phyloP scores from a whole-genome alignment of 257 asterid genomes.

The Gentiana dahurica region DNA sequence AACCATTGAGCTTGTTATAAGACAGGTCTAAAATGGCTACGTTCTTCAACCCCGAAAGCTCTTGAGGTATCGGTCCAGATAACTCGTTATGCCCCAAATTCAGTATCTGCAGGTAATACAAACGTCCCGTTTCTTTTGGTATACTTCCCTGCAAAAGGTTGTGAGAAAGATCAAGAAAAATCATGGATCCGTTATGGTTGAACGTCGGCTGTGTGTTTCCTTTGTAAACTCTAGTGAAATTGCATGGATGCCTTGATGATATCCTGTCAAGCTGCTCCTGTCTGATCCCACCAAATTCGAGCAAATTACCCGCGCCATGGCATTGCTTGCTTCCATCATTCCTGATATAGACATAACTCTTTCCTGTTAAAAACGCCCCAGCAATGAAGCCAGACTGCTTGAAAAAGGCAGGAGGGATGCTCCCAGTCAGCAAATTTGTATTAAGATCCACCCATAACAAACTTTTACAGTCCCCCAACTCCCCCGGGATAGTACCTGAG shows the following conservation, averaged over 20 bases:
- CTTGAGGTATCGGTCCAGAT: conserved; percentile 71
- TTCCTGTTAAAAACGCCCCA: conserved; percentile 46
- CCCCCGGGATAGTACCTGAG: conserved; percentile 63
- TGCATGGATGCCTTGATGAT: conserved; percentile 70
- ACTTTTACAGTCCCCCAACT: conserved; percentile 78
- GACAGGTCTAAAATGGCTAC: conserved; percentile 85
- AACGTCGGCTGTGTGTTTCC: conserved; percentile 72
- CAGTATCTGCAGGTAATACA: conserved; percentile 61
- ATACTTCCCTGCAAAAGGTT: conserved; percentile 64
- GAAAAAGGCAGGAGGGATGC: conserved; percentile 58
- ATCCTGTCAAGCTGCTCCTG: conserved; percentile 53
- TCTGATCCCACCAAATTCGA: conserved; percentile 90
- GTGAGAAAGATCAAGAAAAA: conserved; percentile 78
- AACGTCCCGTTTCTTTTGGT: conserved; percentile 72
- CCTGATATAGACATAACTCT: conserved; percentile 55
- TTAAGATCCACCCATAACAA: conserved; percentile 93
- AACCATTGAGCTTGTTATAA: conserved; percentile 51
- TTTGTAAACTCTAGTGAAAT: conserved; percentile 55
- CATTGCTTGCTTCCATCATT: conserved; percentile 75
- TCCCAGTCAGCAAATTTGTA: conserved; percentile 55
- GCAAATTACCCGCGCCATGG: conserved; percentile 91
- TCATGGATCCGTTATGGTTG: conserved; percentile 88
- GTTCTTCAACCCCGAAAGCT: conserved; percentile 58
- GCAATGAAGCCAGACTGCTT: conserved; percentile 87
- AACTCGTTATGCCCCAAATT: conserved; percentile 77